Evolutionary conservation across 257 asterid species (phyloP), one percentile per base, ranked within the genome.

Genomic region (Knoxia roxburghii): DNA sequence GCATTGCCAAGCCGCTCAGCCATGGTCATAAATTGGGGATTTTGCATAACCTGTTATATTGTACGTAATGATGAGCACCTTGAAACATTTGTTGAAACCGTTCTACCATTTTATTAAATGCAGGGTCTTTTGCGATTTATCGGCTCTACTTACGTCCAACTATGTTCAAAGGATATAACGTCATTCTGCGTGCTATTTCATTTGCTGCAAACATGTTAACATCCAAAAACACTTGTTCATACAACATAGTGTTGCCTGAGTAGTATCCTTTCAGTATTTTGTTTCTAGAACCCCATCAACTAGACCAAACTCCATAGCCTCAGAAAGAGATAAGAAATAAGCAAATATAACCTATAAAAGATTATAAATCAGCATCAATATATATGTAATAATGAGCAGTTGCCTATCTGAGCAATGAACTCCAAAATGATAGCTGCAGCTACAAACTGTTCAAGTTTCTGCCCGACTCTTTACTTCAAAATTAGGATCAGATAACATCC

Each of bases 21-120:
- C 97, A 94, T 94, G 72, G 84, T 80, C 96, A 91, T 81, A 71
- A 94, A 91, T 61, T 94, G 98, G 37, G 99, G 99, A 72, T 94
- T 94, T 83, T 94, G 96, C 98, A 94, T 94, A 68, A 94, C 99
- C 76, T 94, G 95, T 76, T 94, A 98, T 94, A 94, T 91, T 8
- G 99, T 89, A 26, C 87, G 76, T 94, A 94, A 73, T 89, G 93
- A 49, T 87, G 63, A n/a, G 84, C 80, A 66, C 90, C 96, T 77
- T 94, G 99, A 75, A 94, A 83, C 64, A 95, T 86, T 80, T 89
- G 84, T 83, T 90, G 98, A 61, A 94, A 96, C 80, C 89, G 98
- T 80, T 90, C 93, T 7, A 98, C 99, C 99, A 94, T 90, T 82
- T 94, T 95, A 72, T 77, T 89, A 66, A 94, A 91, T 35, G 98